These are phyloP conservation scores for Mycosphaerella sp. DNA, from an alignment of 2,329 filamentous ascomycete species.

Conservation along the genomic window DNA sequence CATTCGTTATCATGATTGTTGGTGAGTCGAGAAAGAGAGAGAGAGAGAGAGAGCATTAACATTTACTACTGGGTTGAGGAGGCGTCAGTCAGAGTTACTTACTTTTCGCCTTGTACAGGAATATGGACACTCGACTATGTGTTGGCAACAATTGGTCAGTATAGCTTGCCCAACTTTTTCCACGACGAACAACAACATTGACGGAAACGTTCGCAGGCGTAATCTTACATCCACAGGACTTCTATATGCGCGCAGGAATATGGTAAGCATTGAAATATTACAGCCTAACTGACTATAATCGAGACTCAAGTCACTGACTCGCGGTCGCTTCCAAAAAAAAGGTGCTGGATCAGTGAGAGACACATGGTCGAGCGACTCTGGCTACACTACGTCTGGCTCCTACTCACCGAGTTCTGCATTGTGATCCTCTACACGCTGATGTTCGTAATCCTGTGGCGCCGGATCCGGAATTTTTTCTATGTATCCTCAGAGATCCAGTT, in stretches of 20 bases:
- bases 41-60: too few relatives aligned
- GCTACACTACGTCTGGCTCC: conserved; percentile 61
- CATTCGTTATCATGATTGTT: conserved; percentile 48
- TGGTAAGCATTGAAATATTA: conserved; percentile 40
- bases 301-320: neutral
- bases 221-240: conserved; percentile 38
- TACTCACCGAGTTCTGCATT: conserved; percentile 46
- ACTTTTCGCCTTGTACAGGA: neutral
- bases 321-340: neutral
- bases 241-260: conserved; percentile 58
- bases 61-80: too few relatives aligned
- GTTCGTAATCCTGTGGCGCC: conserved; percentile 25
- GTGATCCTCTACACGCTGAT: conserved; percentile 43
- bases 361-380: conserved; percentile 52
- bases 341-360: conserved; percentile 55
- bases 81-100: too few relatives aligned
- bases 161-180: too few relatives aligned
- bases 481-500: conserved; percentile 16
- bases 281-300: neutral
- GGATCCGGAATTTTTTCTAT: conserved; percentile 20
- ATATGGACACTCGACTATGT: conserved; percentile 56
- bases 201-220: conserved; percentile 33
- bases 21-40: neutral
- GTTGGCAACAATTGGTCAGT: conserved; percentile 44
- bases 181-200: neutral